phyloP scores from a whole-genome alignment of 148 eudicot genomes.

The Silene conica region DNA sequence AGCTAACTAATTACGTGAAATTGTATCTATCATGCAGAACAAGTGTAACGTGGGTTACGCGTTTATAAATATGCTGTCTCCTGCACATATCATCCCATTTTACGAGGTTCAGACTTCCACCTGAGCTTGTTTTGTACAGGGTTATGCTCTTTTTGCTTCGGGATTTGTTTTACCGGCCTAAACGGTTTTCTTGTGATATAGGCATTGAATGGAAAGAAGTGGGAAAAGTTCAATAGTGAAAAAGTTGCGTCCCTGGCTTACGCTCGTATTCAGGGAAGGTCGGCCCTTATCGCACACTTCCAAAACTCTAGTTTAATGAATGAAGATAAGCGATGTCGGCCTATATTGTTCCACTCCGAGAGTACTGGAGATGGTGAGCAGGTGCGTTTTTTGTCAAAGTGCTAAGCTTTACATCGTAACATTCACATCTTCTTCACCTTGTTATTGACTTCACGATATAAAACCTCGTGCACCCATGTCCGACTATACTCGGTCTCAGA shows the following conservation, averaged over 20 bases:
- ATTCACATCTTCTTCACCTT: too few relatives aligned
- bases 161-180: background rate
- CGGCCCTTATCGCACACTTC: slow-evolving; percentile 73
- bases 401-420: too few relatives aligned
- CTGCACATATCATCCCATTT: slow-evolving; percentile 69
- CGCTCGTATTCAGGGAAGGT: slow-evolving; percentile 85
- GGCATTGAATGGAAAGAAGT: slow-evolving; percentile 87
- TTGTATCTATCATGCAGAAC: slow-evolving; percentile 58
- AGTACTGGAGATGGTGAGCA: slow-evolving; percentile 58
- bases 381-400: slow-evolving; percentile 46
- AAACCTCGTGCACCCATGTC: too few relatives aligned
- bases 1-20: background rate
- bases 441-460: too few relatives aligned
- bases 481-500: too few relatives aligned
- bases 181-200: slow-evolving; percentile 20
- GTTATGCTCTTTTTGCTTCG: background rate
- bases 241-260: slow-evolving; percentile 89
- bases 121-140: background rate
- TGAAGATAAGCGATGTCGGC: slow-evolving; percentile 89
- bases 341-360: slow-evolving; percentile 72
- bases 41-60: slow-evolving; percentile 98
- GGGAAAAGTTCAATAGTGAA: slow-evolving; percentile 96
- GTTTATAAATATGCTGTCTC: slow-evolving; percentile 88
- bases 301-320: slow-evolving; percentile 95
- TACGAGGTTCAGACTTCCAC: slow-evolving; percentile 48